Percentiles rank a stretch among this genome's conserved stretches.
Conservation (phyloP, 495 filamentous ascomycete genomes). For the Poronia punctata region DNA sequence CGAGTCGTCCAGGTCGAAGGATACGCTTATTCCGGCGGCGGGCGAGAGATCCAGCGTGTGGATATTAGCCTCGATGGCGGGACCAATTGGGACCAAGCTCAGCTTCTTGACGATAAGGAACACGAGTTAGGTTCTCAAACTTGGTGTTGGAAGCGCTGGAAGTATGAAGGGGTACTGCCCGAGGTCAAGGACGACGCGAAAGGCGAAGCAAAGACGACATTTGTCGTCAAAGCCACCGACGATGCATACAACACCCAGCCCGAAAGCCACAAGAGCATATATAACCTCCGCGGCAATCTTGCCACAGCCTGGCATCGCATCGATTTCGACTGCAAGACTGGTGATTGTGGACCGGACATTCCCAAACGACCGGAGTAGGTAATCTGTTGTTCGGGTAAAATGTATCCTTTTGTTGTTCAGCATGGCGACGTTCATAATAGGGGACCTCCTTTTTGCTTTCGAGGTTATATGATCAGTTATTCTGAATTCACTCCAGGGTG, state of each 20-base stretch:
- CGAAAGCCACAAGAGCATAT: slow-evolving; percentile 42
- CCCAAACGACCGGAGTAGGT: not conserved
- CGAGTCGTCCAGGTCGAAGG: slow-evolving; percentile 40
- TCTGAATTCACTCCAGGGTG: no score
- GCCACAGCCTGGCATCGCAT: slow-evolving; percentile 51
- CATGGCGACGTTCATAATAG: no score
- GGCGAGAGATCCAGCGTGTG: slow-evolving; percentile 46
- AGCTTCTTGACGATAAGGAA: slow-evolving; percentile 36
- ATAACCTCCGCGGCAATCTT: slow-evolving; percentile 49
- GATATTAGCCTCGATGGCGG: slow-evolving; percentile 52
- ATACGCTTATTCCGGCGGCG: slow-evolving; percentile 56
- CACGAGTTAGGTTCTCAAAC: slow-evolving; percentile 23
- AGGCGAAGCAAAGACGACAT: slow-evolving; percentile 29
- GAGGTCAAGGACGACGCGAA: slow-evolving; percentile 34
- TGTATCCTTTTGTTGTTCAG: no score
- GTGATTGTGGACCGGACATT: slow-evolving; percentile 3
- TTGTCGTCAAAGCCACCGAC: slow-evolving; percentile 52
- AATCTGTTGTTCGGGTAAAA: no score
- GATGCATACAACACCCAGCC: slow-evolving; percentile 53
- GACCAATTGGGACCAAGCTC: slow-evolving; percentile 45
- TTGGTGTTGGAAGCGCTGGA: slow-evolving; percentile 54
- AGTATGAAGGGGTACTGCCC: slow-evolving; percentile 38
- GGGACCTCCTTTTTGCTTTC: no score
- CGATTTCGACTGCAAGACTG: slow-evolving; percentile 15
- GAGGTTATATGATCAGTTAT: no score